Evolutionary conservation across 1,139 yeast genomes (phyloP).

Genomic region (Saccharomyces hybrid): DNA sequence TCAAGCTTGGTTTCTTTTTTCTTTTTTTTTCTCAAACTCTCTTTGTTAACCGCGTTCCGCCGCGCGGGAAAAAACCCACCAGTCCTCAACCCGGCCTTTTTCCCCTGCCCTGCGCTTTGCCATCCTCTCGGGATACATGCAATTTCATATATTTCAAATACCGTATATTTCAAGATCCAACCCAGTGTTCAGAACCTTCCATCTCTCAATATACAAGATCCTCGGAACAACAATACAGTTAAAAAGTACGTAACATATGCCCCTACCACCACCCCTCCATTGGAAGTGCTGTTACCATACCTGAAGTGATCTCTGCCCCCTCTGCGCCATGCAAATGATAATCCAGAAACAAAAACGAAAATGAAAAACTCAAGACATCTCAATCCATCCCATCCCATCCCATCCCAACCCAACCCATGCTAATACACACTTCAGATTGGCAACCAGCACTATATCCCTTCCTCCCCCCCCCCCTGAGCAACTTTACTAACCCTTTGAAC

Average conservation of each 20-base stretch:
- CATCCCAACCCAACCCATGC: neutral
- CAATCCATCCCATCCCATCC: neutral
- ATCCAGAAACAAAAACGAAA: neutral
- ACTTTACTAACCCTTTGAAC: slow-evolving; percentile 15
- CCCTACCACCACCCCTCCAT: neutral
- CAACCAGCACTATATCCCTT: neutral
- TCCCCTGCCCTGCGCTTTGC: neutral
- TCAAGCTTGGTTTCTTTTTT: neutral
- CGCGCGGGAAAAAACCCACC: neutral
- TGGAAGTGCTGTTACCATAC: too few relatives aligned
- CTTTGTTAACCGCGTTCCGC: neutral
- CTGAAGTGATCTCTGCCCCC: neutral
- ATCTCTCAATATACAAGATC: neutral
- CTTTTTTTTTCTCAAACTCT: neutral
- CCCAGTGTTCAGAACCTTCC: neutral
- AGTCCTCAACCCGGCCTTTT: neutral
- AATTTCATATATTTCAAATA: neutral
- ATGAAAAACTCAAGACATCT: neutral
- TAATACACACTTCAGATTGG: neutral
- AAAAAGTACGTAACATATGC: slow-evolving; percentile 4
- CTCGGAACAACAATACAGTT: slow-evolving; percentile 3
- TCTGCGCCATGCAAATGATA: neutral
- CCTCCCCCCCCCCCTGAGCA: too few relatives aligned
- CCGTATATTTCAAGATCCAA: neutral
- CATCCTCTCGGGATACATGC: neutral